Evolutionary conservation across 2,329 filamentous ascomycete genomes (phyloP).

Genomic region (Achaetomium macrosporum): DNA sequence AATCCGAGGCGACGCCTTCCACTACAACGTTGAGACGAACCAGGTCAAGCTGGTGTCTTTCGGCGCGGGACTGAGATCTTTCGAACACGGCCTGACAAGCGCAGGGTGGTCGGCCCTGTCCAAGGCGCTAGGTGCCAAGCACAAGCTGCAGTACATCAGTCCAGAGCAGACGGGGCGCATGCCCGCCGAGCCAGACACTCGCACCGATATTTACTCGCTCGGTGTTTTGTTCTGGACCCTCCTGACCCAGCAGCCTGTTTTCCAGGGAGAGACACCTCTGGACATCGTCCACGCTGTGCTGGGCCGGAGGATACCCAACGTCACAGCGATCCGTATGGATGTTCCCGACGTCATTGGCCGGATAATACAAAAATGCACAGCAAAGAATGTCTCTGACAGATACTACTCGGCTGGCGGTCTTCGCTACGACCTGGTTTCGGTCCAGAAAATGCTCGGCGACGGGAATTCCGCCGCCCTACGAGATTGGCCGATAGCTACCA

Average conservation of each 20-base stretch:
- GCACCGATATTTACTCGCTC: conserved; percentile 90
- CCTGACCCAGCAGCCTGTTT: conserved; percentile 72
- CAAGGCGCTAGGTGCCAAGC: conserved; percentile 76
- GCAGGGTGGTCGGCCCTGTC: conserved; percentile 82
- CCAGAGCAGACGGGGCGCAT: conserved; percentile 92
- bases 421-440: conserved; percentile 69
- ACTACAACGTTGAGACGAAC: conserved; percentile 67
- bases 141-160: conserved; percentile 86
- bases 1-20: conserved; percentile 83
- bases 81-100: conserved; percentile 82
- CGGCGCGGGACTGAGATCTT: conserved; percentile 78
- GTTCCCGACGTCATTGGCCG: conserved; percentile 75
- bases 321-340: conserved; percentile 73
- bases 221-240: conserved; percentile 87
- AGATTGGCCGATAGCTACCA: conserved; percentile 70
- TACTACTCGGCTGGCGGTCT: conserved; percentile 87
- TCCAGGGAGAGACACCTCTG: conserved; percentile 71
- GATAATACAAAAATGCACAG: conserved; percentile 87
- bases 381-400: conserved; percentile 78
- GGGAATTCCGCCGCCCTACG: conserved; percentile 67
- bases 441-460: conserved; percentile 68
- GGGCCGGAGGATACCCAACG: conserved; percentile 67
- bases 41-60: conserved; percentile 76
- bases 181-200: conserved; percentile 82
- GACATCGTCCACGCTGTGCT: conserved; percentile 91